phyloP scores from a whole-genome alignment of 352 stramenopile genomes.

The Phytophthora multivora region DNA sequence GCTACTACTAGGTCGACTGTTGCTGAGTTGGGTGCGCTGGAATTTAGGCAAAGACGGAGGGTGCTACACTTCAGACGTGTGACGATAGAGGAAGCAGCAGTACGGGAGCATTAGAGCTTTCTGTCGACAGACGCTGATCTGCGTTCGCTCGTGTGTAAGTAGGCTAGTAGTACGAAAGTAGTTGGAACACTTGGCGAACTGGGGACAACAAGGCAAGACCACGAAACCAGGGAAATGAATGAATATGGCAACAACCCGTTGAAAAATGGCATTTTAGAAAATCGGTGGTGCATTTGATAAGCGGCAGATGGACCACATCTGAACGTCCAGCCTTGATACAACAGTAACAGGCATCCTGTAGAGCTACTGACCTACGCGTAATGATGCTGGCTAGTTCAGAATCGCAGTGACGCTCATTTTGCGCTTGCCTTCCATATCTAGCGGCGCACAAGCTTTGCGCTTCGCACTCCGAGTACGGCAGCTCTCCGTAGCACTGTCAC shows the following conservation, averaged over 20 bases:
- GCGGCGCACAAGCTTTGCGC: slow-evolving; percentile 72
- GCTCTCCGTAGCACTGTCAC: slow-evolving; percentile 37
- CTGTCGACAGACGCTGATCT: slow-evolving; percentile 17
- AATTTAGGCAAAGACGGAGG: slow-evolving; percentile 19
- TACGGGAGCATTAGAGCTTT: slow-evolving; percentile 35
- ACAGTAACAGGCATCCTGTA: slow-evolving; percentile 9
- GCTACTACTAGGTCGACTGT: slow-evolving; percentile 66
- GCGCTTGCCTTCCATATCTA: slow-evolving; percentile 69
- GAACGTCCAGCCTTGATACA: neutral
- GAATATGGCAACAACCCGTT: slow-evolving; percentile 27
- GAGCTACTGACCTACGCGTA: slow-evolving; percentile 2
- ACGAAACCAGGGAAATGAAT: slow-evolving; percentile 22
- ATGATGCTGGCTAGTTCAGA: slow-evolving; percentile 63
- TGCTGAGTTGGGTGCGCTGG: slow-evolving; percentile 14
- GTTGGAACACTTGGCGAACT: slow-evolving; percentile 22
- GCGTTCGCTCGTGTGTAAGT: slow-evolving; percentile 23
- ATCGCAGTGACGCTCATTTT: slow-evolving; percentile 91
- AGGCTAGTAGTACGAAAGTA: slow-evolving; percentile 3
- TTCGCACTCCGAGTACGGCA: slow-evolving; percentile 45
- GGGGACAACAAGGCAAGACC: slow-evolving; percentile 1
- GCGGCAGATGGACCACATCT: slow-evolving; percentile 13
- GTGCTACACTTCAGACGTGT: slow-evolving; percentile 19
- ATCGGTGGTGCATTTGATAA: slow-evolving; percentile 25
- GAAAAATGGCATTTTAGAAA: neutral
- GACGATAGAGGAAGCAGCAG: slow-evolving; percentile 18